These are phyloP conservation scores for Mycena polygramma DNA, from an alignment of 768 basidiomycete species.

Conservation along the genomic window DNA sequence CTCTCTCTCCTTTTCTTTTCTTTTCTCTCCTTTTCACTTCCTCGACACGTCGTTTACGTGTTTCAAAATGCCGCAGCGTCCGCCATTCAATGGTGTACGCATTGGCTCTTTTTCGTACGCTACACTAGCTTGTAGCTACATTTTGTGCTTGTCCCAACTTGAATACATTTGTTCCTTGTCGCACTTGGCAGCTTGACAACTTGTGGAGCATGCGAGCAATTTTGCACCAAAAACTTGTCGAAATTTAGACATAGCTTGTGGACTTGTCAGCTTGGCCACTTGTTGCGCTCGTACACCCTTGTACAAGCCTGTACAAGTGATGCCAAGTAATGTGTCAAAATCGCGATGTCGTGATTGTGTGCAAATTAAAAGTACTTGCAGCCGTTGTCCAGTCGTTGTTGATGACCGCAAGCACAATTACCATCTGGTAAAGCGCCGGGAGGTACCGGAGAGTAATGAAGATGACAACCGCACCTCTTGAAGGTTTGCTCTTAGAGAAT, in stretches of 20 bases:
- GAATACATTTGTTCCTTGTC: background rate
- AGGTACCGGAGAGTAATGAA: constrained; percentile 3
- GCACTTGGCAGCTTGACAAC: background rate
- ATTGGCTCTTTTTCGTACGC: too few species aligned
- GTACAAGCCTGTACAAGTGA: background rate
- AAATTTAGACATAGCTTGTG: background rate
- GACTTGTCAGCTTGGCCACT: background rate
- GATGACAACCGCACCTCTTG: background rate
- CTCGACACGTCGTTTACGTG: background rate
- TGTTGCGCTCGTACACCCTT: background rate
- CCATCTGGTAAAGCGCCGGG: constrained; percentile 4
- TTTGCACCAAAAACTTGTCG: background rate
- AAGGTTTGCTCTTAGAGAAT: background rate
- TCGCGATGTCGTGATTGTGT: too few species aligned
- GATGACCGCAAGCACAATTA: background rate
- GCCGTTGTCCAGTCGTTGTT: constrained; percentile 5
- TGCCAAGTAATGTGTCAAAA: constrained; percentile 4
- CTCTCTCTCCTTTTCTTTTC: background rate
- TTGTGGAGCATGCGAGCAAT: background rate
- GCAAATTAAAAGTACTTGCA: too few species aligned
- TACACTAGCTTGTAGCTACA: too few species aligned
- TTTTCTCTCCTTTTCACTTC: background rate
- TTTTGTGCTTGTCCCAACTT: background rate
- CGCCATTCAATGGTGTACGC: background rate
- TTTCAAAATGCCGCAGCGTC: background rate